phyloP scores from a whole-genome alignment of 331 rosid genomes.

The Malus hybrid region DNA sequence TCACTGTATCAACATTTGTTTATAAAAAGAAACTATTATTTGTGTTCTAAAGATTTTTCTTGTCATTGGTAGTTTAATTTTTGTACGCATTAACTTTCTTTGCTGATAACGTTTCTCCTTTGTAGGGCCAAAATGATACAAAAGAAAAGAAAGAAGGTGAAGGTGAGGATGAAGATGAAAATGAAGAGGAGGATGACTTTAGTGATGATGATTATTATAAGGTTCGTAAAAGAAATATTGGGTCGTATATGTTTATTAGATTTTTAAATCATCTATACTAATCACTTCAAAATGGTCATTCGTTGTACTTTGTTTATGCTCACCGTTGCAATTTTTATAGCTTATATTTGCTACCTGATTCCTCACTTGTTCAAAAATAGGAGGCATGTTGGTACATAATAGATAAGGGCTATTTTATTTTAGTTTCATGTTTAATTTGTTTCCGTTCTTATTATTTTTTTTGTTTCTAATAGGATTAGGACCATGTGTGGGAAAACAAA shows the following conservation, averaged over 20 bases:
- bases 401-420: background rate
- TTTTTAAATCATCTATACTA: too few relatives aligned
- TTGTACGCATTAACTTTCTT: background rate
- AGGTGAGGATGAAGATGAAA: constrained; percentile 18
- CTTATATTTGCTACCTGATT: background rate
- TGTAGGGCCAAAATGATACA: background rate
- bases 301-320: too few relatives aligned
- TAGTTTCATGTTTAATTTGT: background rate
- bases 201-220: constrained; percentile 21
- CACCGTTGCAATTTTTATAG: background rate
- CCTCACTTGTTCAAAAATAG: background rate
- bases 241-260: background rate
- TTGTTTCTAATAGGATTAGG: background rate
- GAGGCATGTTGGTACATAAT: background rate
- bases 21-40: background rate
- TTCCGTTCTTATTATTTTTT: background rate
- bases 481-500: background rate
- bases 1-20: background rate
- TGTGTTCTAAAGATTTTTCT: background rate
- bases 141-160: background rate
- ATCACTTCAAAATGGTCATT: too few relatives aligned
- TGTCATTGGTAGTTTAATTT: background rate
- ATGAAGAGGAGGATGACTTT: constrained; percentile 6
- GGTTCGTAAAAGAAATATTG: constrained; percentile 1
- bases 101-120: constrained; percentile 5